Evolutionary conservation across 305 asterid genomes (phyloP), one percentile per base, ranked within the genome.

Genomic region (Salvia sclarea): DNA sequence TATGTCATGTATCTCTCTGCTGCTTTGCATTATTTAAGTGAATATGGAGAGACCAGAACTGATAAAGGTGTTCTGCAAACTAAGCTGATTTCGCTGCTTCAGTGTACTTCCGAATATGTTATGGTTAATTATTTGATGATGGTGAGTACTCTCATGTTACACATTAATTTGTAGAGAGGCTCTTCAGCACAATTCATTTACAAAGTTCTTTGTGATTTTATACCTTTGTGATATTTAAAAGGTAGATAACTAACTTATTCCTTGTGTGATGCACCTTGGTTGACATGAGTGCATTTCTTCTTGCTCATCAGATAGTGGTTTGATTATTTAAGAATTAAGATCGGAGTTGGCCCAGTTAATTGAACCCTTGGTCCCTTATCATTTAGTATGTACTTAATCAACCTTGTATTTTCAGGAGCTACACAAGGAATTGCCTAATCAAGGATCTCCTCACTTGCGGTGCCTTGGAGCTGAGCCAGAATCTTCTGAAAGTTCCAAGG

Each of bases 401-500:
- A 49, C 31, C 48, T 33, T 38, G 43, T 47, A 69, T 61, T 74
- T 67, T 72, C 81, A 84, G 95, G 86, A 80, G 70, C 65, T 45
- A 41, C 68, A 75, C 40, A 53, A 58, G 53, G 77, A 53, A 64
- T 75, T 72, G 56, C 44, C 80, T 59, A 75, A 71, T 48, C 79
- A 56, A 66, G 76, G 66, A 53, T 64, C 87, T 69, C 64, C 76
- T 68, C 48, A 74, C 73, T 66, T 53, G 57, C 74, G 71, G 75
- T 71, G 77, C 71, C 69, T 55, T 68, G 77, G 78, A 75, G 79
- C 86, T 55, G 91, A 89, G 79, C 81, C 70, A 18, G 92, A 82
- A 59, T 83, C 82, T 41, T 79, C 83, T 20, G 94, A 83, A 75
- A 80, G 88, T 79, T 84, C 83, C 47, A 86, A 81, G 74, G 96